Evolutionary conservation across 345 rosid species (phyloP).

Genomic region (Ricinus communis): DNA sequence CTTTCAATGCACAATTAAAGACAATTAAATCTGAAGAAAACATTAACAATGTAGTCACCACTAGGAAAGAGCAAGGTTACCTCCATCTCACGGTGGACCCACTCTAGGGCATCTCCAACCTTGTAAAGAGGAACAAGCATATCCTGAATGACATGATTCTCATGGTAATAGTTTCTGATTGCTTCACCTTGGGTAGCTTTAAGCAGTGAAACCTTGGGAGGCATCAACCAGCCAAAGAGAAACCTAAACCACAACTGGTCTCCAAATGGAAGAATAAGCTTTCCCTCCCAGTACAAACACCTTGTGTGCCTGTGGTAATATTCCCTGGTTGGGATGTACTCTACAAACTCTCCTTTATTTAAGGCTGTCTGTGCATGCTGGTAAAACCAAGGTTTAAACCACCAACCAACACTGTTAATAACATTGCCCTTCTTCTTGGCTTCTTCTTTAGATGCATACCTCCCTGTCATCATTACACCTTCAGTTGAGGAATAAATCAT

Average conservation of each 20-base stretch:
- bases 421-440: slow-evolving; percentile 89
- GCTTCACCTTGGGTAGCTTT: slow-evolving; percentile 99
- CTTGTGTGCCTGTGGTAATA: slow-evolving; percentile 98
- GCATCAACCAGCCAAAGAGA: slow-evolving; percentile 98
- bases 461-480: slow-evolving; percentile 95
- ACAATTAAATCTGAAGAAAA: background rate
- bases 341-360: slow-evolving; percentile 86
- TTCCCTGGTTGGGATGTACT: slow-evolving; percentile 95
- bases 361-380: slow-evolving; percentile 85
- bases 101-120: slow-evolving; percentile 93
- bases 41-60: background rate
- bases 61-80: slow-evolving; percentile 31
- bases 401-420: slow-evolving; percentile 91
- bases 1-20: background rate
- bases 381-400: slow-evolving; percentile 99
- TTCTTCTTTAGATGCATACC: slow-evolving; percentile 85
- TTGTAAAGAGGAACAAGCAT: slow-evolving; percentile 98
- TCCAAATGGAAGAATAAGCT: slow-evolving; percentile 94
- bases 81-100: slow-evolving; percentile 97
- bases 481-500: slow-evolving; percentile 71
- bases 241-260: slow-evolving; percentile 98
- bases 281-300: slow-evolving; percentile 99
- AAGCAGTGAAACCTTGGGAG: slow-evolving; percentile 98
- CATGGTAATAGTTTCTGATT: slow-evolving; percentile 95
- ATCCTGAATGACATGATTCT: slow-evolving; percentile 96